Percentiles rank a stretch among this genome's conserved stretches.
phyloP scores from a whole-genome alignment of 208 protist genomes.

The Jaenimonas drosophilae region DNA sequence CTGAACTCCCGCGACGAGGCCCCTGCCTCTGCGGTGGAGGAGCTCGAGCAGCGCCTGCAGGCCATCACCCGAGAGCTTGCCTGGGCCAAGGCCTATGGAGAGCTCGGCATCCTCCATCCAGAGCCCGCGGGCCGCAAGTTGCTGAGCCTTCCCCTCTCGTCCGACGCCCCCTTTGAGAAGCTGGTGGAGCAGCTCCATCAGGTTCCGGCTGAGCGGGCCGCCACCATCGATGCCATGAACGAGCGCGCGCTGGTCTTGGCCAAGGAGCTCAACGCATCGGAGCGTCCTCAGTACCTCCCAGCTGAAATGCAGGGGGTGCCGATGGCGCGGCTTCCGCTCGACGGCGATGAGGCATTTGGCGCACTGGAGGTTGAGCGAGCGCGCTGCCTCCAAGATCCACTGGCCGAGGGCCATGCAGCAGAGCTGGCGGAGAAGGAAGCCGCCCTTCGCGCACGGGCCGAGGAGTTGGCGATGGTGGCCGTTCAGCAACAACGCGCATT shows the following conservation, averaged over 20 bases:
- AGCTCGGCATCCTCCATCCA: slow-evolving; percentile 55
- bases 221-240: slow-evolving; percentile 42
- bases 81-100: slow-evolving; percentile 31
- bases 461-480: slow-evolving; percentile 49
- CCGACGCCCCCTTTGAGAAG: slow-evolving; percentile 46
- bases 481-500: no score
- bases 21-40: no score
- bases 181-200: slow-evolving; percentile 62
- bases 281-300: slow-evolving; percentile 25
- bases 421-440: slow-evolving; percentile 34
- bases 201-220: slow-evolving; percentile 40
- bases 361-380: slow-evolving; percentile 54
- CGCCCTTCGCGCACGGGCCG: slow-evolving; percentile 42
- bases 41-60: slow-evolving; percentile 32
- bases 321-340: slow-evolving; percentile 40
- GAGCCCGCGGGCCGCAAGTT: slow-evolving; percentile 52
- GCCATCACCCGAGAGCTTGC: slow-evolving; percentile 45
- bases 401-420: slow-evolving; percentile 20
- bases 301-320: slow-evolving; percentile 53
- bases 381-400: slow-evolving; percentile 27
- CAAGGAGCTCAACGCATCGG: slow-evolving; percentile 45
- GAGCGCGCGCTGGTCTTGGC: slow-evolving; percentile 54
- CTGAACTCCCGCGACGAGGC: no score
- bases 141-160: slow-evolving; percentile 34
- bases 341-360: slow-evolving; percentile 50